Evolutionary conservation across 2,329 filamentous ascomycete species (phyloP), one percentile per base, ranked within the genome.

Genomic region (Clonostachys solani): DNA sequence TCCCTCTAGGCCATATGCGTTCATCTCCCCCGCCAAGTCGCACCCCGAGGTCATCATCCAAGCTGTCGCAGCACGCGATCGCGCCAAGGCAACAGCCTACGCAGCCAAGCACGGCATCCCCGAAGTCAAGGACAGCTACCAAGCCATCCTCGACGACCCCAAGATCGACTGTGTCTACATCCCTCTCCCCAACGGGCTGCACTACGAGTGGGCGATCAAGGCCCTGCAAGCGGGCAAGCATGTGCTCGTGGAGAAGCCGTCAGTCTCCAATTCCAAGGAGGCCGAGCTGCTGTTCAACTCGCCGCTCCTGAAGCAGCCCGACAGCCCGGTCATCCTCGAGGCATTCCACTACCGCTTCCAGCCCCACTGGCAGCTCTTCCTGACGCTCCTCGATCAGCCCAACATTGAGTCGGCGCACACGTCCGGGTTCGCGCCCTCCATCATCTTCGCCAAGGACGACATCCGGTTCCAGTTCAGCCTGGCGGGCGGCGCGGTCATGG

Each of bases 211-310:
- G 70, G 66, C 73, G 17, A 51, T 72, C 13, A 65, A 69, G 37
- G 63, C 72, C 7, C 53, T 78, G 29, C 52, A 59, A 10, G 71
- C 71, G 4, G 70, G 71, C 13, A 77, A 77, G 49, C 72, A 77
- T 52, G 76, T 82, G 17, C 67, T 81, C 1, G 59, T 80, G 5
- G 78, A 81, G 56, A 80, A 80, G 56, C 77, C 77, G 0, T 66
- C 69, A 1, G 67, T 65, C n/a, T 67, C 66, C 29, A 80, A 77
- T 53, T 55, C 62, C 5, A 49, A 44, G 0, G 74, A 81, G 54
- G 75, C 74, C 4, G 55, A 58, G 16, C 51, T 54, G 1, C 64
- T 80, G 13, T 78, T 79, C 55, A 60, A 54, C 33, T 60, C 62
- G 17, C 64, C 67, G 1, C 49, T 65, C 12, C 52, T 72, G 42